Base-by-base conservation (phyloP, 768 basidiomycete genomes). In the Xerocomus spinulosus region DNA sequence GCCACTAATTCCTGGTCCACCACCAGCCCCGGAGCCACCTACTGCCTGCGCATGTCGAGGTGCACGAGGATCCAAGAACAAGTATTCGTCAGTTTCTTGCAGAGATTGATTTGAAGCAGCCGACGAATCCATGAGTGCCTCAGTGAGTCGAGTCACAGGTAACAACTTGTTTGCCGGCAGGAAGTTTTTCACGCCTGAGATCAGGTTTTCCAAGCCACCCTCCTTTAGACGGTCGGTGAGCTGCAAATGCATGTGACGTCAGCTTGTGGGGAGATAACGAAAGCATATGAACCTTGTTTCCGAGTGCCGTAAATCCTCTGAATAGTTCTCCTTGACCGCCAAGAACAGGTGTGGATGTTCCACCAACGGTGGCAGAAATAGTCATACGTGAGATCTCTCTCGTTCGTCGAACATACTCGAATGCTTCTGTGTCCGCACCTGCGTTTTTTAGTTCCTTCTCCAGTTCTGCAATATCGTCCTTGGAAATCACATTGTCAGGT, bases 161-260 rank as follows among this genome's bases (percentile, higher is more conserved):
- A 96, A 78, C 32, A 96, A 79, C 68, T 99, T 95, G 64, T 92
- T 91, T 3, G 91, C 86, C 1, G 96, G 96, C 15, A 99, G 70
- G 75, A 99, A 93, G 70, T 96, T 97, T 67, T 95, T 96, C 59
- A 99, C 96, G 32, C 94, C 95, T 0, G 93, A 94, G 53, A 99
- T 90, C 14, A 99, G 75, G 64, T 95, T 95, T 65, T 98, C 94
- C 26, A 98, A 76, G n/a, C 92, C 92, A 29, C 93, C 90, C 62
- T 96, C 95, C 68, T 94, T 90, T 46, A 98, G 72, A 39, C 91
- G 80, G 62, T 93, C 92, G 2, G 92, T 94, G 38, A 98, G 80
- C 93, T 96, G 58, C 24, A 49, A 50, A 29, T 24, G 13, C 41
- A n/a, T 15, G 15, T 4, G 7, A 6, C 46, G 41, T 46, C 34